Base-by-base conservation (phyloP, 768 basidiomycete species). In the Pisolithus microcarpus region DNA sequence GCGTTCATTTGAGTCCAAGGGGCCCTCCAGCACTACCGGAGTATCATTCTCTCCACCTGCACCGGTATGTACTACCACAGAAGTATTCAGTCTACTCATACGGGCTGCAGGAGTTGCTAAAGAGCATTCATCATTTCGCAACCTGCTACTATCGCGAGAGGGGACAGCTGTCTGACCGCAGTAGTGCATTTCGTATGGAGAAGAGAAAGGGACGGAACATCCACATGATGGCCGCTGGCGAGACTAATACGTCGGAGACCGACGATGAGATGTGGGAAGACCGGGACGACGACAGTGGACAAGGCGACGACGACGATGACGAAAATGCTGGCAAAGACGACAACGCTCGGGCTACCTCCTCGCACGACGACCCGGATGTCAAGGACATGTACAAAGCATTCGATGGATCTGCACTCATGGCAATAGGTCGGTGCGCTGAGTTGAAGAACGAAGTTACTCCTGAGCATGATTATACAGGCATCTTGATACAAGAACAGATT, bases 351-450 rank as follows among this genome's bases (percentile, higher is more conserved):
- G 52, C 56, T 19, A 52, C 38, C 10, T 39, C 44, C 4, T 45
- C 18, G 19, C 40, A 43, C 3, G 58, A 58, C 18, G 58, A 58
- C 18, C 7, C 47, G 19, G 50, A 51, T 49, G 31, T 16, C 13
- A 58, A 72, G 54, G 84, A 87, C 56, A 89, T 90, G 87, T 89
- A 88, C 62, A 85, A 77, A 58, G 72, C 78, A 3, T 72, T 87
- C 54, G 83, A 87, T 57, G 87, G 87, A 4, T 81, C 83, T 9
- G 84, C 85, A 4, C 72, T 89, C 40, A 72, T 89, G 65, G 85
- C 79, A 3, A 72, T 90, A 54, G 85, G 87, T 87, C 31, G 21
- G 74, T 67, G 19, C n/a, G 15, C 24, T n/a, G 28, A 18, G 21
- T 47, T 10, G 7, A 38, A 24, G 7, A 30, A 15, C 23, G 7